These are phyloP conservation scores for Microcos paniculata DNA, from an alignment of 345 rosid species.

Conservation along the genomic window DNA sequence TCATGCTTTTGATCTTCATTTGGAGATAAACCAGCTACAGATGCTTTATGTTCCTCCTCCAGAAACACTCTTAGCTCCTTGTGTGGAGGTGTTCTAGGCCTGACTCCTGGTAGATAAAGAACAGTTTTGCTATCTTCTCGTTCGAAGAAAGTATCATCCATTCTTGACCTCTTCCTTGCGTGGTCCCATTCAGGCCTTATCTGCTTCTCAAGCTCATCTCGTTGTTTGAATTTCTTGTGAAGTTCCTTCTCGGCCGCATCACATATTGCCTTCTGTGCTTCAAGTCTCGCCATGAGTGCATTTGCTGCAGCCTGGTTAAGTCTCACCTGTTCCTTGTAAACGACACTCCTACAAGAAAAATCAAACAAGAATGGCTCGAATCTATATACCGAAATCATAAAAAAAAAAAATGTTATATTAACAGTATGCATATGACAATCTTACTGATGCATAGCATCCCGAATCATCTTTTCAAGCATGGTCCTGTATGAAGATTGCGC, in stretches of 20 bases:
- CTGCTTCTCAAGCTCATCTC: conserved; percentile 77
- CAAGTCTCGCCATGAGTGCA: conserved; percentile 87
- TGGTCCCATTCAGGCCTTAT: conserved; percentile 75
- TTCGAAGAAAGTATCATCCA: conserved; percentile 50
- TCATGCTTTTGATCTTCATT: conserved; percentile 35
- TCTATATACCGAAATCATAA: neutral
- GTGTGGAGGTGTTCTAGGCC: conserved; percentile 45
- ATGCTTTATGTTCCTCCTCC: conserved; percentile 72
- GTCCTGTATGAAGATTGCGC: conserved; percentile 83
- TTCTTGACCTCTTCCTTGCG: conserved; percentile 80
- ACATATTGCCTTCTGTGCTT: conserved; percentile 88
- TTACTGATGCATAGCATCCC: conserved; percentile 99
- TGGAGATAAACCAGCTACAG: conserved; percentile 36
- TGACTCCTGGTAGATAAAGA: conserved; percentile 65
- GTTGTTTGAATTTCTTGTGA: conserved; percentile 76
- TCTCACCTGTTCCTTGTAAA: conserved; percentile 90
- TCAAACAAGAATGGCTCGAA: neutral
- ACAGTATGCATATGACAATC: conserved; percentile 17
- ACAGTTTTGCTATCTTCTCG: conserved; percentile 45
- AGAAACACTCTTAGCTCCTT: conserved; percentile 68
- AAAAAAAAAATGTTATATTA: neutral
- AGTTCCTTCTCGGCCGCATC: conserved; percentile 88
- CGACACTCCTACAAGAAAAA: conserved; percentile 66
- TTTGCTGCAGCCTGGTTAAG: conserved; percentile 82
- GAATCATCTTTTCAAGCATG: conserved; percentile 91